Base-by-base conservation (phyloP, 192 early-diverging fungal genomes). In the Backusella tarrabulga region DNA sequence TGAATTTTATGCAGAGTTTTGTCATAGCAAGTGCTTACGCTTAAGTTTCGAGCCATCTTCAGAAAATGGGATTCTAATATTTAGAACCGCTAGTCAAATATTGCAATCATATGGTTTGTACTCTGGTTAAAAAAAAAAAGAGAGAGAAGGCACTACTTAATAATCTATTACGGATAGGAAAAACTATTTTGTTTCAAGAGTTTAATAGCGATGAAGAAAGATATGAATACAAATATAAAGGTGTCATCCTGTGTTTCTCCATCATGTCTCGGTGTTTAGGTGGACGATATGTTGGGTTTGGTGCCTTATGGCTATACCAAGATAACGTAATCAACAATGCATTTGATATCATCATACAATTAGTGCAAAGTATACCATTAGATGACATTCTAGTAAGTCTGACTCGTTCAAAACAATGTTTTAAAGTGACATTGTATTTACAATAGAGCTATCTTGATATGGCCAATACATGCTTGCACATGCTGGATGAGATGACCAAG, bases 271-370 rank as follows among this genome's bases (percentile, higher is more conserved):
- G 87, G 6, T 85, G 92, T n/a, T 75, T 97, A 1, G 82, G 88
- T 9, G 96, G 96, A 75, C 87, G 89, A 72, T 97, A 97, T 76
- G 93, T 96, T 66, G 93, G 91, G 40, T 95, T 97, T 84, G 95
- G 95, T 26, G 93, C 96, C 52, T 95, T 97, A 84, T 89, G 89
- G 66, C 83, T 97, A 41, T 97, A 97, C 76, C 88, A 90, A 56
- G 95, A 97, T 80, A 89, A 85, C 15, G 90, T 95, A 17, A 82
- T 96, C 38, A 90, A 90, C 63, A 81, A 85, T 38, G 91, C 91
- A 3, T 80, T 94, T 46, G 75, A 83, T 7, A 80, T 90, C 3
- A 79, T 89, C 29, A 92, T 93, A 75, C 88, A 88, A 73, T 80
- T 97, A 72, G 89, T 95, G 79, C 81, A 91, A 52, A 86, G 83